phyloP scores from a whole-genome alignment of 2,329 filamentous ascomycete species.

The Pezicula rhizophila region DNA sequence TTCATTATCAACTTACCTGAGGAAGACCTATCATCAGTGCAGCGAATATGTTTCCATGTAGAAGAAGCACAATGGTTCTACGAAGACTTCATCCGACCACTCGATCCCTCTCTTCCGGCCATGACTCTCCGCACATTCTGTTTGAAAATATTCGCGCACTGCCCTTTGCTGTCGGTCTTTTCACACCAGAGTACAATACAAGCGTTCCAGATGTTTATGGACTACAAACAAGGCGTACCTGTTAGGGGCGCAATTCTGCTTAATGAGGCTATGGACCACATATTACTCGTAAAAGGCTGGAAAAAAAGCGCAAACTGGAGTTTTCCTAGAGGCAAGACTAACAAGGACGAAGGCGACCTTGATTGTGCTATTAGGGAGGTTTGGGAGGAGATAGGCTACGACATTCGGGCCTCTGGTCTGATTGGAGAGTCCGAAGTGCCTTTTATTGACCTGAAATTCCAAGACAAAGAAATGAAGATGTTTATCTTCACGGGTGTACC shows the following conservation, averaged over 20 bases:
- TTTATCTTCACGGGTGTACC: conserved; percentile 89
- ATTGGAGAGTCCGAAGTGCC: conserved; percentile 66
- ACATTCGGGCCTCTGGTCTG: conserved; percentile 69
- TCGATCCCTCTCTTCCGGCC: conserved; percentile 78
- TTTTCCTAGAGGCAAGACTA: conserved; percentile 95
- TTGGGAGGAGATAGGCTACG: conserved; percentile 91
- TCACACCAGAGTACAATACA: conserved; percentile 70
- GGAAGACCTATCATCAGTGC: conserved; percentile 82
- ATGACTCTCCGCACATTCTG: conserved; percentile 83
- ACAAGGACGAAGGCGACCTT: conserved; percentile 90
- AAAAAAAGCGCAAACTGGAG: conserved; percentile 97
- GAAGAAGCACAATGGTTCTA: conserved; percentile 99
- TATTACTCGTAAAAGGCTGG: conserved; percentile 92
- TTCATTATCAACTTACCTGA: conserved; percentile 96
- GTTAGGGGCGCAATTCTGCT: conserved; percentile 91
- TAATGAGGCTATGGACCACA: conserved; percentile 89
- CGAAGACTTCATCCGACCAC: conserved; percentile 94
- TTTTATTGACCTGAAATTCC: conserved; percentile 82
- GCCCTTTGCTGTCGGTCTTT: conserved; percentile 78
- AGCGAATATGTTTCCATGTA: conserved; percentile 95
- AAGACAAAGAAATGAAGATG: conserved; percentile 85
- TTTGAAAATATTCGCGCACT: conserved; percentile 87
- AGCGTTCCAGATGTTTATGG: conserved; percentile 86
- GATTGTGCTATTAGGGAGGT: conserved; percentile 93
- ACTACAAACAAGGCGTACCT: conserved; percentile 91